Evolutionary conservation across 129 eudicot genomes (phyloP), one percentile per base, ranked within the genome.

Genomic region (Centaurea solstitialis): DNA sequence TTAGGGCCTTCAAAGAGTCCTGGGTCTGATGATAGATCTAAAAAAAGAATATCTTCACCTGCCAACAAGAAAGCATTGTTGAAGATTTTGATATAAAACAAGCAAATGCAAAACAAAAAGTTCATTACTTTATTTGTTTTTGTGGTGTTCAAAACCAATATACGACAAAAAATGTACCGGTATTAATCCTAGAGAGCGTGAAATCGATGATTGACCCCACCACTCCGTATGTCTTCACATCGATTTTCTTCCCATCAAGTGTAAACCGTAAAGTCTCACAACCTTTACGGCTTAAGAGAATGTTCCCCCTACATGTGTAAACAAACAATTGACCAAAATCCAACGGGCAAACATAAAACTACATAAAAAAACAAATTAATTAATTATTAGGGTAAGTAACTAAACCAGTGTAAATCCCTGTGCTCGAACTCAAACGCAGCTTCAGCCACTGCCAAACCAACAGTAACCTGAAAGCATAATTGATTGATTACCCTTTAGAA

Each of bases 401-500:
- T 73, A 72, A 68, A 96, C 99, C 99, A 96, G 90, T 96, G 99
- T 87, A 96, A 86, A 86, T 96, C 99, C 79, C 99, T 88, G 86
- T 96, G 98, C 85, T 96, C 99, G 84, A 96, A 96, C 62, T 93
- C 93, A 90, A 86, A 96, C 47, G 93, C 99, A 78, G 92, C 93
- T 85, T 96, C 99, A 40, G 97, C 98, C 43, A 96, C 96, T 80
- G 99, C 99, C 87, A 96, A 80, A 28, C 93, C 98, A 80, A 90
- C 26, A 20, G 99, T 96, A 80, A 96, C 96, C 99, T 96, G 87
- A 80, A 78, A 18, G 62, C 72, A 83, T 28, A n/a, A 82, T 71
- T 39, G 21, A 82, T 71, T 39, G 33, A 50, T 41, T 70, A 64
- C 9, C 35, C 67, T 10, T 77, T 73, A 62, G 38, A 76, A 70